Evolutionary conservation across 768 basidiomycete species (phyloP).

Genomic region (Termitomyces sp.): DNA sequence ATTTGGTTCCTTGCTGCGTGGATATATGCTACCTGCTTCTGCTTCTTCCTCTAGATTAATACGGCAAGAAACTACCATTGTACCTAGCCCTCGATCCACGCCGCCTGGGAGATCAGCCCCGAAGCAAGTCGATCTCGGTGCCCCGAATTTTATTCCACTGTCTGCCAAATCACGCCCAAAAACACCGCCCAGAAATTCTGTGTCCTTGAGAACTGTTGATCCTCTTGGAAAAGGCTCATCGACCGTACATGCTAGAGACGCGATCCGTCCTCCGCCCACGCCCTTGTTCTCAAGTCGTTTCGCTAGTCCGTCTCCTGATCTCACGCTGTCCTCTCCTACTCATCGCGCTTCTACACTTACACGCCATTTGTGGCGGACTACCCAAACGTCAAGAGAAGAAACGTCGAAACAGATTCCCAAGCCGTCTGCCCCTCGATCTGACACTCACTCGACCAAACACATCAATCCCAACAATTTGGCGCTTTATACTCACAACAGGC

Average conservation of each 20-base stretch:
- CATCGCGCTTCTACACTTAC: background rate
- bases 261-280: background rate
- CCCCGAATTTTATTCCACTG: background rate
- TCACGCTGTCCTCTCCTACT: background rate
- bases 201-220: background rate
- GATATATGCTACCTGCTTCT: background rate
- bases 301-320: background rate
- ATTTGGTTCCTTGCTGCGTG: background rate
- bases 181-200: background rate
- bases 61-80: background rate
- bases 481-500: background rate
- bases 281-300: background rate
- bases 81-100: slow-evolving; percentile 1
- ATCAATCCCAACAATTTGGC: background rate
- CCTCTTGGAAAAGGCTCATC: background rate
- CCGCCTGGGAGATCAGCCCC: background rate
- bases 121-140: background rate
- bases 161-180: background rate
- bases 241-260: background rate
- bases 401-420: background rate
- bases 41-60: slow-evolving; percentile 1
- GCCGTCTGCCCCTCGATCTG: background rate
- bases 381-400: background rate
- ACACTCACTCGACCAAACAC: background rate
- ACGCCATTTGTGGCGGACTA: background rate